Evolutionary conservation across 2,329 filamentous ascomycete species (phyloP), one percentile per base, ranked within the genome.

Genomic region (Aspergillus ochraceus): DNA sequence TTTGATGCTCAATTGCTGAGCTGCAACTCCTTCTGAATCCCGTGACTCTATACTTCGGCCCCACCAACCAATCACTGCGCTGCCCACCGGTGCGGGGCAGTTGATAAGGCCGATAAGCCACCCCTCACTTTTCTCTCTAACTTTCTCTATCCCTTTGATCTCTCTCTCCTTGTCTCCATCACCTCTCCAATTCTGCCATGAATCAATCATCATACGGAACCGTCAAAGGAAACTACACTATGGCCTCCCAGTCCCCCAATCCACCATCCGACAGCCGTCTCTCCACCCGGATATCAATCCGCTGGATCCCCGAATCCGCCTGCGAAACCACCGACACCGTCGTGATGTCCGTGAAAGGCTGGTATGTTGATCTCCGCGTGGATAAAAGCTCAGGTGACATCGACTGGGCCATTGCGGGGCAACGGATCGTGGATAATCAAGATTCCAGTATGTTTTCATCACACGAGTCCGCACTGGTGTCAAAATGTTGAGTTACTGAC

Each of bases 401-500:
- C 36, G 77, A 80, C 63, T 80, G 78, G 78, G 77, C 74, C 0
- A 75, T 79, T 58, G 77, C 78, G 1, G 78, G 78, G 8, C 71
- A 77, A 59, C 67, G 76, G 49, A 60, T 79, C 1, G 68, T 78
- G 6, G 68, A 79, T 57, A 69, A 68, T 17, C 54, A 67, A 32
- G 69, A 75, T 45, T 72, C 76, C 4, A 62, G 77, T 78, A 67
- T 36, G 73, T 69, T 9, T 54, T 8, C 5, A 19, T 19, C 20
- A 6, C 2, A 0, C 9, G 8, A 3, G 8, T 3, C 14, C 3
- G 24, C 11, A 17, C 14, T 42, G 14, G 19, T 12, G 22, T 12
- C 46, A 17, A 19, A 14, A 8, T 3, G 11, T 2, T 30, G 11
- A 10, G 32, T 54, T 30, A 58, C 11, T 22, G 9, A 32, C 39